Evolutionary conservation across 1,284 basidiomycete species (phyloP).

Genomic region (Athelia psychrophila): DNA sequence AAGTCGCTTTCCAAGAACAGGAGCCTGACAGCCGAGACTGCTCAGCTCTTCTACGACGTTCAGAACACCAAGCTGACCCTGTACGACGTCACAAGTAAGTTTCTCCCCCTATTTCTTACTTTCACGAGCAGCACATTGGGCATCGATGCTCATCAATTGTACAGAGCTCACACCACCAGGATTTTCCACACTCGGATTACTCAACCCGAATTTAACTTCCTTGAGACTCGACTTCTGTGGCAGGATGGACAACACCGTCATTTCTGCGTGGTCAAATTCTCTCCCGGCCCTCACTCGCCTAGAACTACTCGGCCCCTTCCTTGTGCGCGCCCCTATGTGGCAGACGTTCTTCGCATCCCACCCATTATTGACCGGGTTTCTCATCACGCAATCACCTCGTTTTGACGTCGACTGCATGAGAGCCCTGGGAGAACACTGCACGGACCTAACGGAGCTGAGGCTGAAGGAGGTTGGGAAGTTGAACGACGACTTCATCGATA

Average conservation of each 20-base stretch:
- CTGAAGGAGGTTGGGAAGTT: slow-evolving; percentile 81
- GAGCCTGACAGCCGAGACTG: slow-evolving; percentile 76
- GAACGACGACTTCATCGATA: slow-evolving; percentile 58
- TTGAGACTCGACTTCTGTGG: slow-evolving; percentile 92
- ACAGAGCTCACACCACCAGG: slow-evolving; percentile 71
- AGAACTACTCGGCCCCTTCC: slow-evolving; percentile 88
- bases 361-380: slow-evolving; percentile 64
- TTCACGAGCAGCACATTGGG: too few species aligned
- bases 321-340: slow-evolving; percentile 81
- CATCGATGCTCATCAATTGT: slow-evolving; percentile 6
- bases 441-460: slow-evolving; percentile 64
- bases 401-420: slow-evolving; percentile 77
- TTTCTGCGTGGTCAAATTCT: slow-evolving; percentile 62
- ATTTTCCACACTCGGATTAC: slow-evolving; percentile 63
- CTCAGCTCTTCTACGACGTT: slow-evolving; percentile 80
- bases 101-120: neutral
- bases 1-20: slow-evolving; percentile 87
- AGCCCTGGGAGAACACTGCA: slow-evolving; percentile 62
- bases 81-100: slow-evolving; percentile 90
- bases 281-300: slow-evolving; percentile 70
- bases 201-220: slow-evolving; percentile 79
- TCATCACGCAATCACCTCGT: slow-evolving; percentile 85
- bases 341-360: slow-evolving; percentile 68
- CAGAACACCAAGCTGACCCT: slow-evolving; percentile 70
- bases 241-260: slow-evolving; percentile 69